Evolutionary conservation across 2,329 filamentous ascomycete species (phyloP), one percentile per base, ranked within the genome.

Genomic region (Fusarium keratoplasticum): DNA sequence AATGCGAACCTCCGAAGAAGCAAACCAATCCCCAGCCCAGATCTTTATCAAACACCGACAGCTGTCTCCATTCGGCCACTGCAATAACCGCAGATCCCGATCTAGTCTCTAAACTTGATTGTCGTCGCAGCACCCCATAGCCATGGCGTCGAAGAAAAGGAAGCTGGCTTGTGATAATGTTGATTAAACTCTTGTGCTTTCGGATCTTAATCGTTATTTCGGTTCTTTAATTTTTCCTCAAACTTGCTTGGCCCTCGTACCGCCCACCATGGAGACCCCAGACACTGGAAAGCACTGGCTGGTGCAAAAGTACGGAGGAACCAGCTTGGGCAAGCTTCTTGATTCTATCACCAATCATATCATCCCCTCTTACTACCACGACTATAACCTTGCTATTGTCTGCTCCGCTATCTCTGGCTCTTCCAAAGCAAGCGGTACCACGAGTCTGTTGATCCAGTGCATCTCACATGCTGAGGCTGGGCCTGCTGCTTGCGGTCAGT

Each of bases 401-500:
- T 66, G 64, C 35, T 66, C 64, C 14, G 64, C 64, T 9, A 33
- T 61, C 35, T 61, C 57, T 0, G 44, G 57, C 3, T n/a, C 57
- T 14, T 61, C 64, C 44, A 66, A 66, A 35, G 59, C 57, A 11
- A 61, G 22, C 7, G 64, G 64, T 9, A 66, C 64, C 2, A 66
- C 64, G 18, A 66, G 57, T 13, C 7, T 61, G 4, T 29, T 66
- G 18, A 16, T 66, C 4, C 38, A 66, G n/a, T 47, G 42, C 22
- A 47, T 47, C 42, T 47, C 42, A 25, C 42, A 47, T 25, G 42
- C 42, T 14, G 42, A 47, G 8, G 42, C 42, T 47, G 22, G 42
- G 14, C 42, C 42, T 27, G 14, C 42, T 47, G 27, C 50, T 33
- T 54, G 29, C 50, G 16, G 20, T 3, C 42, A 27, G 25, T 22